These are phyloP conservation scores for Fusarium brevicatenulatum DNA, from an alignment of 2,329 filamentous ascomycete genomes.

Conservation along the genomic window DNA sequence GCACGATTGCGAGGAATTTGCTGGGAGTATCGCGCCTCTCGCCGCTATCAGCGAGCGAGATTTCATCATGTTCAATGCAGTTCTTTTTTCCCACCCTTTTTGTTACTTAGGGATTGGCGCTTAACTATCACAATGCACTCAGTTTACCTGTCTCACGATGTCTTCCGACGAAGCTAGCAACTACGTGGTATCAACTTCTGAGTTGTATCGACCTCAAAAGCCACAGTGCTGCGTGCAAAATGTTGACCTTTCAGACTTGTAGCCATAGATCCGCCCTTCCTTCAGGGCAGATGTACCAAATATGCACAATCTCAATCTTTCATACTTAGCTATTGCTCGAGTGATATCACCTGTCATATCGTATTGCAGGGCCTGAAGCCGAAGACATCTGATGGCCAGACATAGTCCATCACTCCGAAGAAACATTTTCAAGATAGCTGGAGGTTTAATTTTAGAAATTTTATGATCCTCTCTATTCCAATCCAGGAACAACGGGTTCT, in stretches of 20 bases:
- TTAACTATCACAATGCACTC: not conserved
- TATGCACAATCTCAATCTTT: not conserved
- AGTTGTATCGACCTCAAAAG: not conserved
- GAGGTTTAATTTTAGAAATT: not conserved
- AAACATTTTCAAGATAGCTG: too few relatives aligned
- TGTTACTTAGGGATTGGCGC: not conserved
- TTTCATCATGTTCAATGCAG: not conserved
- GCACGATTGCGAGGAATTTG: not conserved
- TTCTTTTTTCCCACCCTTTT: not conserved
- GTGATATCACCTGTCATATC: not conserved
- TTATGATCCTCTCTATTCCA: not conserved
- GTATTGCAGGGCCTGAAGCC: not conserved
- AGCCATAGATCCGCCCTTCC: not conserved
- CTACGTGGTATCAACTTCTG: not conserved
- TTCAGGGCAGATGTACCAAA: not conserved
- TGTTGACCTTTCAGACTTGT: not conserved
- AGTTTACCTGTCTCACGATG: not conserved
- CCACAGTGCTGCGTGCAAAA: not conserved
- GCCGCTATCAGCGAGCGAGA: not conserved
- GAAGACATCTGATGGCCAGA: not conserved
- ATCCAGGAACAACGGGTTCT: not conserved
- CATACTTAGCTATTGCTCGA: not conserved
- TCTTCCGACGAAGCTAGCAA: not conserved
- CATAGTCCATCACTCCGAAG: not conserved
- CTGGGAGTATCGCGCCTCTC: not conserved